A percentile compares a stretch with the other conserved stretches of the same genome.
Evolutionary conservation across 805 yeast species (phyloP).

Genomic region (Saccharomycopsis oosterbeekiorum): DNA sequence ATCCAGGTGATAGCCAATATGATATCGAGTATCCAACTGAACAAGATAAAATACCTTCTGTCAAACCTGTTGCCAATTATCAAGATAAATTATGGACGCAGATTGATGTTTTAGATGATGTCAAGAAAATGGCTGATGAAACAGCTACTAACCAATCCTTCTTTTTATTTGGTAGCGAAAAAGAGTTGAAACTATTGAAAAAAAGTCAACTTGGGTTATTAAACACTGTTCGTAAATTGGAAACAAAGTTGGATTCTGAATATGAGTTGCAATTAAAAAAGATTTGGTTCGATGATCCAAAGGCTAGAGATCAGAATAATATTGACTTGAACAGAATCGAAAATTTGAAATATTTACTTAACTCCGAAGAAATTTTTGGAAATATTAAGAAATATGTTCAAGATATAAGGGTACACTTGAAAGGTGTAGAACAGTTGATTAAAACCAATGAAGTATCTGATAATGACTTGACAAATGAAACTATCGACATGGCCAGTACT

Average conservation of each 20-base stretch:
- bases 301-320: background rate
- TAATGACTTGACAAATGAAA: background rate
- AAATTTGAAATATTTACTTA: conserved; percentile 15
- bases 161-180: conserved; percentile 34
- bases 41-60: conserved; percentile 42
- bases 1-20: background rate
- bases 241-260: conserved; percentile 9
- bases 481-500: background rate
- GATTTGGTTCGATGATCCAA: conserved; percentile 18
- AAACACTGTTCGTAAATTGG: conserved; percentile 11
- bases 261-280: conserved; percentile 11
- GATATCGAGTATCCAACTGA: conserved; percentile 13
- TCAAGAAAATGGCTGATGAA: conserved; percentile 45
- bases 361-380: conserved; percentile 13
- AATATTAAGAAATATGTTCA: conserved; percentile 8
- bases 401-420: conserved; percentile 11
- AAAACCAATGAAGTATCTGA: background rate
- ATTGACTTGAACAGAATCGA: conserved; percentile 14
- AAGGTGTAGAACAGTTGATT: conserved; percentile 4
- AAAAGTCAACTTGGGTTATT: conserved; percentile 11
- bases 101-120: conserved; percentile 77
- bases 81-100: conserved; percentile 83
- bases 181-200: conserved; percentile 15
- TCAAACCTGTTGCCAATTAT: conserved; percentile 49
- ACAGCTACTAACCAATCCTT: conserved; percentile 36